phyloP scores from a whole-genome alignment of 257 asterid species.

The Avicennia marina region DNA sequence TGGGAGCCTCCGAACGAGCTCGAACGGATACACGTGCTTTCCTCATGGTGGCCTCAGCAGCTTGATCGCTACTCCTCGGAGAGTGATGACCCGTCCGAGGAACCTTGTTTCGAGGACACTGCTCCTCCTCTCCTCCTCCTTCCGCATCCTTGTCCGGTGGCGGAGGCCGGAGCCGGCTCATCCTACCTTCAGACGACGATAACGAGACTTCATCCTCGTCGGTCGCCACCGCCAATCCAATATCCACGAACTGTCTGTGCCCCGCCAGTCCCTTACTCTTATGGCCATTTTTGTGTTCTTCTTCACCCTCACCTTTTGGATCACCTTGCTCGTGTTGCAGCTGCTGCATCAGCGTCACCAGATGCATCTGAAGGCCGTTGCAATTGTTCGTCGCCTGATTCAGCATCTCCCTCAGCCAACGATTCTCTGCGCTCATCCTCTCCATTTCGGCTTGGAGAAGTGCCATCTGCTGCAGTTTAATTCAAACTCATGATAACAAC shows the following conservation, averaged over 20 bases:
- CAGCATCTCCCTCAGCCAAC: slow-evolving; percentile 38
- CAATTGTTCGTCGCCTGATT: slow-evolving; percentile 42
- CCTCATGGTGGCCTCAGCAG: slow-evolving; percentile 89
- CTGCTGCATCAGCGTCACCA: slow-evolving; percentile 47
- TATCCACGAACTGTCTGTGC: slow-evolving; percentile 89
- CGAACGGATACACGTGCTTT: slow-evolving; percentile 97
- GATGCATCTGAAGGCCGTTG: slow-evolving; percentile 52
- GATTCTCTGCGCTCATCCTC: slow-evolving; percentile 51
- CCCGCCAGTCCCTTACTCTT: slow-evolving; percentile 33
- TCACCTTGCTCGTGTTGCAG: slow-evolving; percentile 24
- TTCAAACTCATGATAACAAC: too few species aligned
- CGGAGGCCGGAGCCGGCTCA: slow-evolving; percentile 29
- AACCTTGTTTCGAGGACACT: slow-evolving; percentile 43
- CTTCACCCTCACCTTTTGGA: slow-evolving; percentile 21
- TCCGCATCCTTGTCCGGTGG: slow-evolving; percentile 26
- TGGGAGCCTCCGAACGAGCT: slow-evolving; percentile 85
- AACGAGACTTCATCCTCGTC: slow-evolving; percentile 46
- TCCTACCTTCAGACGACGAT: slow-evolving; percentile 57
- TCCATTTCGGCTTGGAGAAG: slow-evolving; percentile 65
- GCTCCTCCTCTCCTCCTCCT: slow-evolving; percentile 36
- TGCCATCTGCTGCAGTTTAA: slow-evolving; percentile 31
- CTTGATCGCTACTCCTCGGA: slow-evolving; percentile 58
- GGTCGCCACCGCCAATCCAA: slow-evolving; percentile 41
- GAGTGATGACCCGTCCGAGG: slow-evolving; percentile 31
- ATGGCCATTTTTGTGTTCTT: slow-evolving; percentile 26